These are phyloP conservation scores for Fusarium proliferatum DNA, from an alignment of 2,329 filamentous ascomycete genomes.

Conservation along the genomic window DNA sequence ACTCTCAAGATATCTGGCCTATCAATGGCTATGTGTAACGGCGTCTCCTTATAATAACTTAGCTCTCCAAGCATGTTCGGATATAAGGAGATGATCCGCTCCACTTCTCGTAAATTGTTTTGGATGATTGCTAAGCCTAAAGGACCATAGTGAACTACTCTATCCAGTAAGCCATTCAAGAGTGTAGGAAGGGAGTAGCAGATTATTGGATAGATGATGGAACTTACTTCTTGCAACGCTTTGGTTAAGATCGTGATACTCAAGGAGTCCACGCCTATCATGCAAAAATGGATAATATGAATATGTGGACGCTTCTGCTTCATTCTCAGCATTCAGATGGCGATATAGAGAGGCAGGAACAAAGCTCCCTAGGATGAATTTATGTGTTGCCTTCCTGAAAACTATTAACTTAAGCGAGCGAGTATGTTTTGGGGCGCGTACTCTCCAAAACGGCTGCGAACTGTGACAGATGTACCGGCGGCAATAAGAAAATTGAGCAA, in stretches of 20 bases:
- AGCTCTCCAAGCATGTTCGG: rapidly evolving
- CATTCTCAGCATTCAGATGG: background rate
- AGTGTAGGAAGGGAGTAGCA: too few relatives aligned
- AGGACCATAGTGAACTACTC: background rate
- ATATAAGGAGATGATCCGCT: background rate
- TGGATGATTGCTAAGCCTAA: background rate
- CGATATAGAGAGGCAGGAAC: background rate
- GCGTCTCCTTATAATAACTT: rapidly evolving
- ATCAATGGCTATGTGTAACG: background rate
- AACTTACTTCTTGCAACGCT: background rate
- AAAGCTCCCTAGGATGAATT: background rate
- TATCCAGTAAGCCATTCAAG: rapidly evolving
- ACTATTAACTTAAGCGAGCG: too few relatives aligned
- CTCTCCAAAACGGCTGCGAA: rapidly evolving
- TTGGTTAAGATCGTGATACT: rapidly evolving
- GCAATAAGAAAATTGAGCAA: rapidly evolving
- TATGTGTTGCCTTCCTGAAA: too few relatives aligned
- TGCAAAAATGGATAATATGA: too few relatives aligned
- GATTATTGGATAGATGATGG: too few relatives aligned
- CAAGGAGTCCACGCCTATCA: background rate
- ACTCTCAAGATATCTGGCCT: rapidly evolving
- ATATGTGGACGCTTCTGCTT: too few relatives aligned
- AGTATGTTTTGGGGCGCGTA: background rate
- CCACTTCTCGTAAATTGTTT: rapidly evolving
- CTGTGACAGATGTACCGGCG: background rate